Base-by-base conservation (phyloP, 2,329 filamentous ascomycete genomes). In the Diplodia sapinea region DNA sequence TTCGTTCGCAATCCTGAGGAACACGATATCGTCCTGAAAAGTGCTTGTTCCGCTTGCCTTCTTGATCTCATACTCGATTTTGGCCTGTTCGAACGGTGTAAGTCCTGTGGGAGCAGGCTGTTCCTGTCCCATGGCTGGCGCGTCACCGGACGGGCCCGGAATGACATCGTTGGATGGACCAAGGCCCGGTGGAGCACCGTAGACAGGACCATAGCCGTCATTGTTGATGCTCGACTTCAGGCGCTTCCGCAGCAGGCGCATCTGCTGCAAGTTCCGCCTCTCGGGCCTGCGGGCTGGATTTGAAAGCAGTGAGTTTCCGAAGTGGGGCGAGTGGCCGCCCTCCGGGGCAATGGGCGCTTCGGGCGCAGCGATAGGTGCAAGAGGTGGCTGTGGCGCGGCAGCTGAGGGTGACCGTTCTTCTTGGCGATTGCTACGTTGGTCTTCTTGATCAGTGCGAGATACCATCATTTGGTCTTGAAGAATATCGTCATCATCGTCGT, bases 21-120 rank as follows among this genome's bases (percentile, higher is more conserved):
- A 63, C 20, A 49, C 51, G 67, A 56, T 75, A 59, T 29, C 65
- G 67, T 47, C 56, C 9, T 68, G 49, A 5, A 68, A 15, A 12
- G 43, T 11, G 49, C 26, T 6, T 13, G 2, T 12, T n/a, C 40
- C 11, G 15, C 26, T 23, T 9, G 36, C 51, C 11, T 33, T 11
- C 20, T 56, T 56, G 8, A 38, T 36, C 7, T 65, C 52, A 31
- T 56, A 56, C 8, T 1, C 36, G 8, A n/a, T 29, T 4, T 36
- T 55, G 3, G 29, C 17, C 12, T 57, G 13, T 13, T 23, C 38
- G 23, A 56, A 65, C 2, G 15, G 20, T 2, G 15, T 13, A 11
- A 33, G 3, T n/a, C 3, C 31, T 7, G 61, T 9, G 6, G 31
- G 8, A 40, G 5, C 6, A 2, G 9, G 20, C 9, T 52, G 12